Percentiles rank a stretch among this genome's conserved stretches.
Conservation (phyloP, 116 monocot genomes). For the Iris pallida region DNA sequence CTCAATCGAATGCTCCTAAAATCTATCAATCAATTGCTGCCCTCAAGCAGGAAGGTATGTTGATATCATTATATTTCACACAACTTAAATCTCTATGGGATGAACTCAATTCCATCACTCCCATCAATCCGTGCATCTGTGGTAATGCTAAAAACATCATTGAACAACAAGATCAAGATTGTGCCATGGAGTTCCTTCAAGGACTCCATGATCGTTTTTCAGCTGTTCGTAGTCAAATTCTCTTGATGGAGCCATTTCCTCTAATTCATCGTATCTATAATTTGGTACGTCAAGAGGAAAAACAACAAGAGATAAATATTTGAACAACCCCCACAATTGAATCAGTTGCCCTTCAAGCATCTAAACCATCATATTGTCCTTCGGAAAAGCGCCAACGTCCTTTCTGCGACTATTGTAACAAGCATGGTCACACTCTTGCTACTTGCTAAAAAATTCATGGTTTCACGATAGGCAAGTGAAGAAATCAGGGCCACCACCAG, state of each 20-base stretch:
- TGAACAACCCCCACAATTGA: not conserved
- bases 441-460: not conserved
- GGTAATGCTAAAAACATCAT: not conserved
- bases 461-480: not conserved
- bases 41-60: no score
- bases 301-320: not conserved
- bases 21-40: no score
- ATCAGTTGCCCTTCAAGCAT: not conserved
- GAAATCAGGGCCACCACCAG: not conserved
- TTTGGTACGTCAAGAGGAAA: not conserved
- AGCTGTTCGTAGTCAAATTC: not conserved
- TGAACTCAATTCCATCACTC: no score
- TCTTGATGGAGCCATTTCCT: not conserved
- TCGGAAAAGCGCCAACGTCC: not conserved
- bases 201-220: not conserved
- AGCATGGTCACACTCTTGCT: not conserved
- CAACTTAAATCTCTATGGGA: no score
- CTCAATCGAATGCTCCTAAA: no score
- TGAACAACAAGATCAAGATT: not conserved
- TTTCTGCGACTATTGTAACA: not conserved
- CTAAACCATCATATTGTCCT: not conserved
- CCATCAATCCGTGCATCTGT: not conserved
- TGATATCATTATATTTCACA: no score
- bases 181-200: slow-evolving; percentile 2
- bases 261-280: not conserved